Evolutionary conservation across 805 yeast species (phyloP).

Genomic region (Yarrowia osloensis): DNA sequence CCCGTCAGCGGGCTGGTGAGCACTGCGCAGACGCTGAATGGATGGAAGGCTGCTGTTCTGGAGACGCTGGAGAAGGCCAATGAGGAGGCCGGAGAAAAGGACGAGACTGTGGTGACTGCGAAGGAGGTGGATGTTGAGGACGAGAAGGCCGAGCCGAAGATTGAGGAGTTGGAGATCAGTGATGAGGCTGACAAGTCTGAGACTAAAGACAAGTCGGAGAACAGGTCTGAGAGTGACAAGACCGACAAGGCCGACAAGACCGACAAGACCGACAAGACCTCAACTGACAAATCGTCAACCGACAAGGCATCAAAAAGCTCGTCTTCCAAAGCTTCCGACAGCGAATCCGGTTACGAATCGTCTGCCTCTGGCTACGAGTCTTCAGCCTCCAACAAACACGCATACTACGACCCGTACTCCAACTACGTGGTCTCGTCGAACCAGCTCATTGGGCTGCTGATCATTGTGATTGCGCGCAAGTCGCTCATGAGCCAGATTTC

Average conservation of each 20-base stretch:
- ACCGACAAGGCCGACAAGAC: constrained; percentile 28
- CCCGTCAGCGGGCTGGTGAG: constrained; percentile 38
- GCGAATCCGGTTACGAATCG: not conserved
- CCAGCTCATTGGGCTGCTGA: constrained; percentile 56
- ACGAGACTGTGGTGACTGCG: not conserved
- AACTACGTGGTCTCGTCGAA: constrained; percentile 48
- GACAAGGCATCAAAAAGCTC: too few relatives aligned
- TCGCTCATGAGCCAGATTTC: constrained; percentile 47
- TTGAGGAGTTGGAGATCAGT: not conserved
- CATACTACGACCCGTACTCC: constrained; percentile 35
- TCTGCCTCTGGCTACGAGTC: constrained; percentile 1
- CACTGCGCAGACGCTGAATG: constrained; percentile 13
- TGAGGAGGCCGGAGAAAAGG: not conserved
- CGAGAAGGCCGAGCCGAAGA: not conserved
- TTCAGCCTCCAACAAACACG: not conserved
- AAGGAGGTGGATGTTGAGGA: not conserved
- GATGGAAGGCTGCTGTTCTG: constrained; percentile 24
- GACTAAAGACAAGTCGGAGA: constrained; percentile 38
- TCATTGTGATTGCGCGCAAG: constrained; percentile 48
- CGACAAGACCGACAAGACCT: not conserved
- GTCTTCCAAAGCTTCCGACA: too few relatives aligned
- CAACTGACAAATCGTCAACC: not conserved
- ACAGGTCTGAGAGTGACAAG: constrained; percentile 39
- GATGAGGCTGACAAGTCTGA: not conserved
- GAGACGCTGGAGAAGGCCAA: constrained; percentile 36